phyloP scores from a whole-genome alignment of 257 asterid species.

The Capsicum chinense region DNA sequence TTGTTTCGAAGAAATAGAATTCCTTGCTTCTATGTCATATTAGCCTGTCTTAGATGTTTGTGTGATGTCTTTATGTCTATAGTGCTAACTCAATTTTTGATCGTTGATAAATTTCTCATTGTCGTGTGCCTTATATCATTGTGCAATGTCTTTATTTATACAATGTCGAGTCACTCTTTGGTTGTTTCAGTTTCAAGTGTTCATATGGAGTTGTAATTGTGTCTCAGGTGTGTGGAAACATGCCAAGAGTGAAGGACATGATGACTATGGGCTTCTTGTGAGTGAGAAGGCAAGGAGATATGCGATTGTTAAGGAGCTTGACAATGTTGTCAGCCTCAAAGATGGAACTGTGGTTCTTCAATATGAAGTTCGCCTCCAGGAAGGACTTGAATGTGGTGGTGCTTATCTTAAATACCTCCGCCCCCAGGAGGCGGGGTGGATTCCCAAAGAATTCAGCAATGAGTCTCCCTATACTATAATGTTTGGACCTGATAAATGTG shows the following conservation, averaged over 20 bases:
- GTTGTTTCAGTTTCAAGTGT: slow-evolving; percentile 9
- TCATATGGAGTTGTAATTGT: background rate
- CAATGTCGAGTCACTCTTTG: background rate
- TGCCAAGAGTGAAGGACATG: slow-evolving; percentile 92
- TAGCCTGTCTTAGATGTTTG: background rate
- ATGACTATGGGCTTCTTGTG: slow-evolving; percentile 91
- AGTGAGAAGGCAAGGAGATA: slow-evolving; percentile 81
- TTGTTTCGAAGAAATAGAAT: background rate
- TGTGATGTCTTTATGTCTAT: background rate
- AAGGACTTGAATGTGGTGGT: slow-evolving; percentile 98
- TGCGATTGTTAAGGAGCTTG: slow-evolving; percentile 88
- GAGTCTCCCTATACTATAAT: slow-evolving; percentile 94
- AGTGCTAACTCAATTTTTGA: background rate
- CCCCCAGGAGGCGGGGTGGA: slow-evolving; percentile 91
- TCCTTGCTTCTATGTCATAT: background rate
- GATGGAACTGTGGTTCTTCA: slow-evolving; percentile 84
- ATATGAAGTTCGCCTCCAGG: slow-evolving; percentile 87
- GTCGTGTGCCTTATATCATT: background rate
- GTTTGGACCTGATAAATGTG: slow-evolving; percentile 99
- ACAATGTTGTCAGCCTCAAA: slow-evolving; percentile 60
- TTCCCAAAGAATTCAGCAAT: slow-evolving; percentile 74
- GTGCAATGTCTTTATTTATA: background rate
- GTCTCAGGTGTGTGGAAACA: slow-evolving; percentile 89
- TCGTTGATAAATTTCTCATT: background rate
- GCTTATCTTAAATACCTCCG: slow-evolving; percentile 95